Base-by-base conservation (phyloP, 192 early-diverging fungal genomes). In the Coemansia sp. region DNA sequence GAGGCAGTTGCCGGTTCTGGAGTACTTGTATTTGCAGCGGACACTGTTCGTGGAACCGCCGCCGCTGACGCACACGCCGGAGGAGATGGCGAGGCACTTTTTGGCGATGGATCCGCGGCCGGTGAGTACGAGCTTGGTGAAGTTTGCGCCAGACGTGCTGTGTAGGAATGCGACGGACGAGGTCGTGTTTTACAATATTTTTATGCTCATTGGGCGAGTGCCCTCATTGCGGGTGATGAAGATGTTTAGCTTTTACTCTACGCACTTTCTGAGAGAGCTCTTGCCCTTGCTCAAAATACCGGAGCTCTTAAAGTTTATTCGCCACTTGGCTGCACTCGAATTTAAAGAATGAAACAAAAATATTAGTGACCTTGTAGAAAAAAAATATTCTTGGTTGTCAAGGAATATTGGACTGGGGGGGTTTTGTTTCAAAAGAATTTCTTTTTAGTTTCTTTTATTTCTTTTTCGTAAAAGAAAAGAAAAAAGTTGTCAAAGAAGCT, bases 171-270 rank as follows among this genome's bases (percentile, higher is more conserved):
- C 67, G 1, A 72, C 65, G 6, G 70, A 78, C 16, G 69, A 67
- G 31, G 41, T 62, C 1, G 42, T 79, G 16, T 68, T 79, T 43
- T 79, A 79, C 43, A 79, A 74, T 36, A 56, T 79, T 1, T 59
- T 79, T 18, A 41, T 71, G 41, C 38, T 79, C 14, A 74, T 79
- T 18, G 65, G 72, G 3, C 56, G 77, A 3, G 62, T 70, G 4
- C 72, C 72, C 6, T 79, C 77, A 25, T 41, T 79, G 62, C 45
- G 65, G 3, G 65, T 55, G 58, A 65, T 79, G 7, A 65, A 62
- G 39, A 74, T 74, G 59, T 70, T 64, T 50, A 65, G 68, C 39
- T 72, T 73, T 56, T 79, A 70, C 38, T 62, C 70, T 16, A 50
- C 66, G 3, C 70, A 70, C 33, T 79, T 79, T 20, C 64, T 59